Evolutionary conservation across 805 yeast species (phyloP).

Genomic region (Wickerhamiella domercqiae): DNA sequence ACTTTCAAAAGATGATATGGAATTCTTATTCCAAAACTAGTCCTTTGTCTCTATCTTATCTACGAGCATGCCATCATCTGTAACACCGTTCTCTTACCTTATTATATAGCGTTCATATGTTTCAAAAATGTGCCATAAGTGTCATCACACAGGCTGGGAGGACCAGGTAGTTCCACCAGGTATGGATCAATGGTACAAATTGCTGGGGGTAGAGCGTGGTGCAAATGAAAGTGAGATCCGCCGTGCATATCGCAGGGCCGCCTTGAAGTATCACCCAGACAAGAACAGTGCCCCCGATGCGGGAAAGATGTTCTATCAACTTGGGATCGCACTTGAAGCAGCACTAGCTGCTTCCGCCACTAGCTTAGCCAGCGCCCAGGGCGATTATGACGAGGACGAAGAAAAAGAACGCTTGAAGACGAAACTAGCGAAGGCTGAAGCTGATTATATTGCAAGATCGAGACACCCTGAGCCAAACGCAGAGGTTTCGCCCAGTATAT

Average conservation of each 20-base stretch:
- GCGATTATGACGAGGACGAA: not conserved
- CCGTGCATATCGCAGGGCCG: slow-evolving; percentile 79
- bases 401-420: not conserved
- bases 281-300: slow-evolving; percentile 29
- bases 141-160: too few species aligned
- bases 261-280: slow-evolving; percentile 89
- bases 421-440: not conserved
- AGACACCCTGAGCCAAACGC: too few species aligned
- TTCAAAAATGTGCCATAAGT: too few species aligned
- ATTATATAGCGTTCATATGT: too few species aligned
- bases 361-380: not conserved
- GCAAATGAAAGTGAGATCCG: slow-evolving; percentile 73
- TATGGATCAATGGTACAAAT: slow-evolving; percentile 34
- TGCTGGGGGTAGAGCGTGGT: slow-evolving; percentile 65
- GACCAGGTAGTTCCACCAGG: too few species aligned
- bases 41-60: not conserved
- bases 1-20: slow-evolving; percentile 86
- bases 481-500: too few species aligned
- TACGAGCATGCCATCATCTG: too few species aligned
- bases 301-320: slow-evolving; percentile 17
- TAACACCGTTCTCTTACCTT: too few species aligned
- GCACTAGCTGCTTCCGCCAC: too few species aligned
- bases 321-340: slow-evolving; percentile 20
- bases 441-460: too few species aligned
- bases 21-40: slow-evolving; percentile 77